These are phyloP conservation scores for Leccinellum luteum DNA, from an alignment of 768 basidiomycete species.

Conservation along the genomic window DNA sequence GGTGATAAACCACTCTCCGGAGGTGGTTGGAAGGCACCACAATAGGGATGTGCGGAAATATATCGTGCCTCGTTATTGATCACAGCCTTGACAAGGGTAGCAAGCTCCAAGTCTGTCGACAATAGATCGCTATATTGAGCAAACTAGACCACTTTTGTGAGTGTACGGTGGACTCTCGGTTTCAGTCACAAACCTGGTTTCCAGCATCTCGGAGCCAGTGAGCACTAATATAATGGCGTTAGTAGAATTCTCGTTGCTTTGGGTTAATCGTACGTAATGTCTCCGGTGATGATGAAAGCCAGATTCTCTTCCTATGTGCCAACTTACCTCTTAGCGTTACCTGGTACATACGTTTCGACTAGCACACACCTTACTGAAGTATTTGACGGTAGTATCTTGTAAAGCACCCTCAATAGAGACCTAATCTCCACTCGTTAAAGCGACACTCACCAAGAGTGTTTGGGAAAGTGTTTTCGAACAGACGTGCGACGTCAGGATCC, in stretches of 20 bases:
- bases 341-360: background rate
- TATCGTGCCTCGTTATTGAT: conserved; percentile 80
- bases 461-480: conserved; percentile 83
- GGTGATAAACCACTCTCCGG: conserved; percentile 67
- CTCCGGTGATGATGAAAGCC: conserved; percentile 80
- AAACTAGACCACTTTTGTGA: conserved; percentile 43
- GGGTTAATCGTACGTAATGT: conserved; percentile 61
- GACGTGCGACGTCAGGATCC: conserved; percentile 72
- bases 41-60: conserved; percentile 72
- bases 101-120: conserved; percentile 53
- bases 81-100: conserved; percentile 70
- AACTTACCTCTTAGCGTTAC: conserved; percentile 4
- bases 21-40: conserved; percentile 80
- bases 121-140: conserved; percentile 66
- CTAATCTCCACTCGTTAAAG: background rate
- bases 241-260: conserved; percentile 2
- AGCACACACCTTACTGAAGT: conserved; percentile 54
- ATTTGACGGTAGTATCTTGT: conserved; percentile 76
- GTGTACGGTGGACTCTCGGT: background rate
- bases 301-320: conserved; percentile 56
- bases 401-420: background rate
- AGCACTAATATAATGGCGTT: conserved; percentile 43
- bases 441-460: conserved; percentile 64
- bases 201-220: conserved; percentile 84
- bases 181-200: conserved; percentile 53